Percentiles rank a stretch among this genome's conserved stretches.
phyloP scores from a whole-genome alignment of 2,329 filamentous ascomycete genomes.

The Sodiomyces alkalinus region DNA sequence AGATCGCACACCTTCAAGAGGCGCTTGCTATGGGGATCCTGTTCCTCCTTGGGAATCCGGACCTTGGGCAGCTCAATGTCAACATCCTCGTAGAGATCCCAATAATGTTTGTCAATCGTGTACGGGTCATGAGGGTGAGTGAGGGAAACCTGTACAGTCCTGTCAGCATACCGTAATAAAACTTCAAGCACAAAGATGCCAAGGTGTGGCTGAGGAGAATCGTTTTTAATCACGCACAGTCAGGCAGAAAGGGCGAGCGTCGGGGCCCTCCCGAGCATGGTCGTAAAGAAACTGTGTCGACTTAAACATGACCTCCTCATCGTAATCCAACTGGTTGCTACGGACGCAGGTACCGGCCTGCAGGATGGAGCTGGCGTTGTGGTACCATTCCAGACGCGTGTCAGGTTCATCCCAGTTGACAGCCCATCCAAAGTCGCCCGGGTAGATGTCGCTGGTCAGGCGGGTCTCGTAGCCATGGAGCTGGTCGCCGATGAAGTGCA shows the following conservation, averaged over 20 bases:
- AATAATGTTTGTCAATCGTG: constrained; percentile 85
- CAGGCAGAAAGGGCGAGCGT: constrained; percentile 66
- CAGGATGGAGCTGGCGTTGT: constrained; percentile 86
- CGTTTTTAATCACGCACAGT: constrained; percentile 41
- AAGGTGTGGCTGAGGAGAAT: no score
- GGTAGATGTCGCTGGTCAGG: constrained; percentile 90
- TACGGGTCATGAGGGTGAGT: constrained; percentile 94
- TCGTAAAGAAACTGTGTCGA: constrained; percentile 83
- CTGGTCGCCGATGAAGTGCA: constrained; percentile 95
- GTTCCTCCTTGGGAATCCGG: constrained; percentile 62
- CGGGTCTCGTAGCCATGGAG: constrained; percentile 87
- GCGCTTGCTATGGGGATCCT: constrained; percentile 77
- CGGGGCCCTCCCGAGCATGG: constrained; percentile 65
- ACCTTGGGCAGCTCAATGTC: constrained; percentile 75
- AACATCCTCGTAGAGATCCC: constrained; percentile 80
- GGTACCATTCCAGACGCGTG: constrained; percentile 81
- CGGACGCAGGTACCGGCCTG: constrained; percentile 79
- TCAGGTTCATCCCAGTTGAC: constrained; percentile 93
- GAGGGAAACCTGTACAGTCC: constrained; percentile 55
- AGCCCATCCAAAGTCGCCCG: constrained; percentile 84
- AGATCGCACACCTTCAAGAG: constrained; percentile 77
- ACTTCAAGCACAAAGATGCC: no score
- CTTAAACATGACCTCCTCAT: constrained; percentile 91
- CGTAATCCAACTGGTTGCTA: constrained; percentile 91
- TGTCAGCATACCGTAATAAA: background rate